Evolutionary conservation across 176 grass and related monocot genomes (phyloP).

Genomic region (Cenchrus americanus): DNA sequence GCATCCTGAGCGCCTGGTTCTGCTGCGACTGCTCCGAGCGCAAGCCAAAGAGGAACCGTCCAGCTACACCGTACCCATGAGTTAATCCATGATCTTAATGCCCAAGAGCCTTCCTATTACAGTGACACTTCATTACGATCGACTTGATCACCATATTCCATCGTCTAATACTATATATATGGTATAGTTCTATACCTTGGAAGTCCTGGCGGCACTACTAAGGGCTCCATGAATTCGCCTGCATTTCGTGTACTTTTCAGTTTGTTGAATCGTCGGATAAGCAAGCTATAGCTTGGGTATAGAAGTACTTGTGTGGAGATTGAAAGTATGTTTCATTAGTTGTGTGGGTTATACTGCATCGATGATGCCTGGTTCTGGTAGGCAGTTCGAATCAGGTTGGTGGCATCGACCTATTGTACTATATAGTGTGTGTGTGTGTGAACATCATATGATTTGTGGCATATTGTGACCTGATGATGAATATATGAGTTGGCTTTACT

Average conservation of each 20-base stretch:
- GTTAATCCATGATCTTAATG: background rate
- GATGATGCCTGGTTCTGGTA: background rate
- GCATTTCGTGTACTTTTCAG: background rate
- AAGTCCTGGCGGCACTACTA: background rate
- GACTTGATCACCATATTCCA: background rate
- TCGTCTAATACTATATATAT: background rate
- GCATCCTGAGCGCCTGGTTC: conserved; percentile 12
- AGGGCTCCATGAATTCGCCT: background rate
- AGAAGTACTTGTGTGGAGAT: background rate
- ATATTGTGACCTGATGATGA: background rate
- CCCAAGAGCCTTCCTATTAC: background rate
- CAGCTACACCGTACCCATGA: background rate
- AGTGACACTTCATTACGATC: background rate
- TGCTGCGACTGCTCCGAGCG: background rate
- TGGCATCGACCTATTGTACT: conserved; percentile 1
- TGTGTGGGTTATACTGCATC: background rate
- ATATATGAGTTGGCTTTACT: conserved; percentile 22
- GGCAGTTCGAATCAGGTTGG: background rate
- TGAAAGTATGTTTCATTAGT: background rate
- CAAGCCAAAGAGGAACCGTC: background rate
- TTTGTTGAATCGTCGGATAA: background rate
- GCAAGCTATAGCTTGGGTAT: background rate
- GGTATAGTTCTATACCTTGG: too few relatives aligned
- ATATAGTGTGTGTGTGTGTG: background rate
- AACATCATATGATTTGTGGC: background rate